These are phyloP conservation scores for Cenchrus purpureus DNA, from an alignment of 176 grass and related monocot genomes.

Conservation along the genomic window DNA sequence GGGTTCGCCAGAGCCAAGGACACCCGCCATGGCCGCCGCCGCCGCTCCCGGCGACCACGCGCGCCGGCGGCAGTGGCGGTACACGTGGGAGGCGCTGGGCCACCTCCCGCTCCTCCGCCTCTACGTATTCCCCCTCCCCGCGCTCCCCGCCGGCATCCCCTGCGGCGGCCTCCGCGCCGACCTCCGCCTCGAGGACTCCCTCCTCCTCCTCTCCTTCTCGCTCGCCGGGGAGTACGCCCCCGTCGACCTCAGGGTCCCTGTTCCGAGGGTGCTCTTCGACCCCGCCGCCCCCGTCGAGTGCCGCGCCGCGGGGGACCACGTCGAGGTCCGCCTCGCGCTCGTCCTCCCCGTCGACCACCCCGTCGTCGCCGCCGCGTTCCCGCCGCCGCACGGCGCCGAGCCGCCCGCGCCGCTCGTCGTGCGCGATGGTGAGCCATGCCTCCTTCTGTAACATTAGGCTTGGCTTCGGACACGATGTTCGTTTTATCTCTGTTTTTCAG, in stretches of 20 bases:
- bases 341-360: constrained; percentile 74
- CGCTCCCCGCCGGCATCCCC: constrained; percentile 2
- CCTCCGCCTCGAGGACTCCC: constrained; percentile 57
- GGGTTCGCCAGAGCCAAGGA: no score
- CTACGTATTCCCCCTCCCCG: constrained; percentile 53
- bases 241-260: constrained; percentile 55
- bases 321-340: constrained; percentile 68
- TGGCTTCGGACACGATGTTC: neutral
- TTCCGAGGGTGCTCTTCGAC: constrained; percentile 67
- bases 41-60: neutral
- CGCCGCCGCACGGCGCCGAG: neutral
- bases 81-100: constrained; percentile 59
- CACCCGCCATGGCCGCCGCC: no score
- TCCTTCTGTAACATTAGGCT: neutral
- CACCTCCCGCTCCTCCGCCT: constrained; percentile 60
- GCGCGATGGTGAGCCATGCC: constrained; percentile 20
- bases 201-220: constrained; percentile 64
- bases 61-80: constrained; percentile 44
- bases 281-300: constrained; percentile 49
- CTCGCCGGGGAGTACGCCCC: neutral
- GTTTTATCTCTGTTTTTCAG: constrained; percentile 20
- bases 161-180: constrained; percentile 33
- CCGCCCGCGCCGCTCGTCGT: constrained; percentile 28
- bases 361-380: constrained; percentile 49
- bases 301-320: constrained; percentile 48